phyloP scores from a whole-genome alignment of 2,329 filamentous ascomycete genomes.

The Aspergillus persii region DNA sequence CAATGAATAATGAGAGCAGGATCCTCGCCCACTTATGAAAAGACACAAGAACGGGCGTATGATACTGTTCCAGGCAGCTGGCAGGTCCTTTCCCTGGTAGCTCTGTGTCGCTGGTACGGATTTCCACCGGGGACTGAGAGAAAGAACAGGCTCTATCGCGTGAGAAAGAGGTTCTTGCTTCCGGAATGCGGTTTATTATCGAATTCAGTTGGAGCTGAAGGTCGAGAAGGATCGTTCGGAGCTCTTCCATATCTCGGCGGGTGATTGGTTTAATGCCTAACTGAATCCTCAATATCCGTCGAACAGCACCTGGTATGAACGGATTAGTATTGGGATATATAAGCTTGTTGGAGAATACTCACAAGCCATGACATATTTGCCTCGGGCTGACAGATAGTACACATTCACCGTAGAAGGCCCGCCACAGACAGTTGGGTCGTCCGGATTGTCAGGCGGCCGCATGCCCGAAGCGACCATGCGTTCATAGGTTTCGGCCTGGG shows the following conservation, averaged over 20 bases:
- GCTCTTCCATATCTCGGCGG: constrained; percentile 44
- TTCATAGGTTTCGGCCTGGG: constrained; percentile 38
- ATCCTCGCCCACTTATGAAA: constrained; percentile 50
- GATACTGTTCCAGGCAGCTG: constrained; percentile 43
- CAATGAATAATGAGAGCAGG: constrained; percentile 43
- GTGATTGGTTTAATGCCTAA: constrained; percentile 45
- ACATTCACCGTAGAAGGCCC: constrained; percentile 43
- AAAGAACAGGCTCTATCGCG: constrained; percentile 25
- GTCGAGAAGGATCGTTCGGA: constrained; percentile 41
- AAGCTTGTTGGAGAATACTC: constrained; percentile 16
- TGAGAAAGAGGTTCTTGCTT: constrained; percentile 22
- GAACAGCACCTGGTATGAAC: constrained; percentile 35
- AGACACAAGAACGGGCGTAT: constrained; percentile 41
- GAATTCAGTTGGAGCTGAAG: constrained; percentile 43
- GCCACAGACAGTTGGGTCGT: constrained; percentile 42
- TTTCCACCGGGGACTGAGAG: constrained; percentile 28
- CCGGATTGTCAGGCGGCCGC: constrained; percentile 39
- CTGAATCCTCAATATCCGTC: constrained; percentile 45
- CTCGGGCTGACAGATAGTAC: constrained; percentile 43
- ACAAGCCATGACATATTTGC: constrained; percentile 48
- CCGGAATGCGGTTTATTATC: constrained; percentile 45
- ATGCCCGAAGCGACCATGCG: constrained; percentile 31
- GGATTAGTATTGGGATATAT: not conserved
- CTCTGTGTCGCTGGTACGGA: constrained; percentile 25
- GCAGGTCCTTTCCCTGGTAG: constrained; percentile 36